These are phyloP conservation scores for Talaromyces liani DNA, from an alignment of 495 filamentous ascomycete genomes.

Conservation along the genomic window DNA sequence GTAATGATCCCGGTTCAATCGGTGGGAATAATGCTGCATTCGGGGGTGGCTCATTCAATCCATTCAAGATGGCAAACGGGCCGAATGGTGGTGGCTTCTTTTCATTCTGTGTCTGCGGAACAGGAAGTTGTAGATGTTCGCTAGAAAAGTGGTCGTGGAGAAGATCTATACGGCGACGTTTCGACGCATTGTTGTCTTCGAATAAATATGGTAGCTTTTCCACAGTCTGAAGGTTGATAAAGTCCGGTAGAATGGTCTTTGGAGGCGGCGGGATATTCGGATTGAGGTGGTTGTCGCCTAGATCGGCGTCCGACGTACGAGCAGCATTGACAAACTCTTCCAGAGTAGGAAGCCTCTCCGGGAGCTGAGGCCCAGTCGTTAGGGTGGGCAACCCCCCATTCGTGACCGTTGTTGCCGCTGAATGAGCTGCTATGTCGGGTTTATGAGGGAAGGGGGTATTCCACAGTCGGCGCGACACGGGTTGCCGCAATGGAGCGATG, in stretches of 20 bases:
- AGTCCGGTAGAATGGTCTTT: slow-evolving; percentile 37
- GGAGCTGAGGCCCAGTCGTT: slow-evolving; percentile 21
- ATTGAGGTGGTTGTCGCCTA: slow-evolving; percentile 18
- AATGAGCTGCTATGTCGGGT: slow-evolving; percentile 33
- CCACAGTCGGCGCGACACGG: slow-evolving; percentile 35
- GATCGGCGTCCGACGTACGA: slow-evolving; percentile 22
- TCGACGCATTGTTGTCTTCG: slow-evolving; percentile 32
- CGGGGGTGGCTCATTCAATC: slow-evolving; percentile 69
- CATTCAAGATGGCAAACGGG: slow-evolving; percentile 60
- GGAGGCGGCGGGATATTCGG: slow-evolving; percentile 30
- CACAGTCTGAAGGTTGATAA: slow-evolving; percentile 40
- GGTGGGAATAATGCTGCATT: slow-evolving; percentile 67
- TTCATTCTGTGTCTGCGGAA: slow-evolving; percentile 38
- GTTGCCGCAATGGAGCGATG: slow-evolving; percentile 44
- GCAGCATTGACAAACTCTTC: slow-evolving; percentile 28
- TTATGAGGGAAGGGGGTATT: slow-evolving; percentile 38
- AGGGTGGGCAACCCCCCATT: slow-evolving; percentile 14
- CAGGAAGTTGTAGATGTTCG: slow-evolving; percentile 45
- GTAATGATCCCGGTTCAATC: slow-evolving; percentile 50
- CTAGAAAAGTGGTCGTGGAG: slow-evolving; percentile 34
- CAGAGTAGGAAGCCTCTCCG: slow-evolving; percentile 22
- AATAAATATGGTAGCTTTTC: slow-evolving; percentile 39
- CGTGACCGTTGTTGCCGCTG: slow-evolving; percentile 19
- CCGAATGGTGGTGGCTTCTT: slow-evolving; percentile 42
- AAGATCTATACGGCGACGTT: slow-evolving; percentile 35